Percentiles rank a stretch among this genome's conserved stretches.
phyloP scores from a whole-genome alignment of 2,329 filamentous ascomycete species.

The Blastomyces emzantsi region DNA sequence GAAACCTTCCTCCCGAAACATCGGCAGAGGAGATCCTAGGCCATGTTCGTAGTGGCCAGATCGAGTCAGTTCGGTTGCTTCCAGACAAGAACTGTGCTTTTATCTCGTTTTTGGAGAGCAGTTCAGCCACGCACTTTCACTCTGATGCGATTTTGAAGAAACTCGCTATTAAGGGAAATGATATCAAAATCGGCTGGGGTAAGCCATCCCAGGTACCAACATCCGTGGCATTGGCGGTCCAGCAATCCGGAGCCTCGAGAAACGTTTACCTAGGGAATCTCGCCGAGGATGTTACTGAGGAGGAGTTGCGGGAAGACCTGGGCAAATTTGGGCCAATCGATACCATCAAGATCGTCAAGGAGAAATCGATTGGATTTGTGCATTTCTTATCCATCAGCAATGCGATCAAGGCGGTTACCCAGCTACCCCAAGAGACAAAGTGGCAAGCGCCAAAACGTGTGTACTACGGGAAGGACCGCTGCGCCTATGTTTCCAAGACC shows the following conservation, averaged over 20 bases:
- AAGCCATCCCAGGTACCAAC: constrained; percentile 98
- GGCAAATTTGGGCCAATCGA: constrained; percentile 96
- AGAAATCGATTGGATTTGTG: constrained; percentile 96
- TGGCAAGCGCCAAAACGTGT: constrained; percentile 94
- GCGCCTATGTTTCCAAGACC: constrained; percentile 97
- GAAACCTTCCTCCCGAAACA: constrained; percentile 97
- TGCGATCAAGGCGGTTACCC: constrained; percentile 94
- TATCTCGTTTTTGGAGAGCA: constrained; percentile 96
- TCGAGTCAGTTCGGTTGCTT: constrained; percentile 94
- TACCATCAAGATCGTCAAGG: constrained; percentile 92
- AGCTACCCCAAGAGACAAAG: constrained; percentile 90
- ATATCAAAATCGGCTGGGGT: constrained; percentile 99
- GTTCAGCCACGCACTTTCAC: constrained; percentile 97
- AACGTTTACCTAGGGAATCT: constrained; percentile 97
- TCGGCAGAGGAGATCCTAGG: constrained; percentile 92
- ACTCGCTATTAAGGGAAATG: constrained; percentile 94
- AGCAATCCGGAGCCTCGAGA: constrained; percentile 91
- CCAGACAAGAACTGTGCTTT: constrained; percentile 99
- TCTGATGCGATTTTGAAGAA: constrained; percentile 99
- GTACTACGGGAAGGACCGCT: constrained; percentile 98
- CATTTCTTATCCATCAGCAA: constrained; percentile 97
- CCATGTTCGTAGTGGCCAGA: constrained; percentile 93
- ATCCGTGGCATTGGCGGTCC: constrained; percentile 91
- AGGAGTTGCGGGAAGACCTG: constrained; percentile 87
- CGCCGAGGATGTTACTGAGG: constrained; percentile 79